Percentiles rank a stretch among this genome's conserved stretches.
phyloP scores from a whole-genome alignment of 768 basidiomycete species.

The Trametopsis cervina region DNA sequence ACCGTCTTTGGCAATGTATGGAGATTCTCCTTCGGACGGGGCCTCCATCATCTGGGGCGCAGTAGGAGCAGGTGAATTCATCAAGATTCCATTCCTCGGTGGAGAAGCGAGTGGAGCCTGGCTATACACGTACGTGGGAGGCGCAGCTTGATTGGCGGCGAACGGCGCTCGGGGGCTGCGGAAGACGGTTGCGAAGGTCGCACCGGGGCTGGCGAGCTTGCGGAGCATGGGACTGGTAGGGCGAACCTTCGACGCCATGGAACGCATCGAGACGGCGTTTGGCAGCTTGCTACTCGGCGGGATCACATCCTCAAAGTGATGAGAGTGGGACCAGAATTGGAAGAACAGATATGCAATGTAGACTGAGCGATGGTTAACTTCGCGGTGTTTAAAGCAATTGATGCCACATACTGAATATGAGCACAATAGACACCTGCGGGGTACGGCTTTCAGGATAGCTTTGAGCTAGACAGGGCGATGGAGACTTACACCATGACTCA shows the following conservation, averaged over 20 bases:
- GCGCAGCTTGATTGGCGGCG: neutral
- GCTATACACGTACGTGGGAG: neutral
- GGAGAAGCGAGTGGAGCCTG: neutral
- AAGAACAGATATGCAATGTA: slow-evolving; percentile 46
- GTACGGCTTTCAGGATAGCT: neutral
- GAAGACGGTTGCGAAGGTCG: slow-evolving; percentile 6
- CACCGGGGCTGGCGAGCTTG: slow-evolving; percentile 6
- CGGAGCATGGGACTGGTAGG: slow-evolving; percentile 6
- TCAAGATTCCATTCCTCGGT: neutral
- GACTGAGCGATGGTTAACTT: slow-evolving; percentile 26
- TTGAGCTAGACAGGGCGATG: neutral
- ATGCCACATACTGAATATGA: slow-evolving; percentile 8
- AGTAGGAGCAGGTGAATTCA: neutral
- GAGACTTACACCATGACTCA: slow-evolving; percentile 44
- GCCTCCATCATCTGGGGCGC: slow-evolving; percentile 5
- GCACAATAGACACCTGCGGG: slow-evolving; percentile 7
- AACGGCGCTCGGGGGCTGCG: slow-evolving; percentile 6
- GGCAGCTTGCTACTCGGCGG: slow-evolving; percentile 8
- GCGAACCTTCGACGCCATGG: slow-evolving; percentile 9
- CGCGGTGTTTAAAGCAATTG: neutral
- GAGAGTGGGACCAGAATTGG: slow-evolving; percentile 49
- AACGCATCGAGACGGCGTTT: slow-evolving; percentile 14
- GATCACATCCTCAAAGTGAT: slow-evolving; percentile 38
- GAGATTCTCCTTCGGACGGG: neutral
- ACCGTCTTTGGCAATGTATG: neutral